These are phyloP conservation scores for Tympanopsis confertula DNA, from an alignment of 2,329 filamentous ascomycete species.

Conservation along the genomic window DNA sequence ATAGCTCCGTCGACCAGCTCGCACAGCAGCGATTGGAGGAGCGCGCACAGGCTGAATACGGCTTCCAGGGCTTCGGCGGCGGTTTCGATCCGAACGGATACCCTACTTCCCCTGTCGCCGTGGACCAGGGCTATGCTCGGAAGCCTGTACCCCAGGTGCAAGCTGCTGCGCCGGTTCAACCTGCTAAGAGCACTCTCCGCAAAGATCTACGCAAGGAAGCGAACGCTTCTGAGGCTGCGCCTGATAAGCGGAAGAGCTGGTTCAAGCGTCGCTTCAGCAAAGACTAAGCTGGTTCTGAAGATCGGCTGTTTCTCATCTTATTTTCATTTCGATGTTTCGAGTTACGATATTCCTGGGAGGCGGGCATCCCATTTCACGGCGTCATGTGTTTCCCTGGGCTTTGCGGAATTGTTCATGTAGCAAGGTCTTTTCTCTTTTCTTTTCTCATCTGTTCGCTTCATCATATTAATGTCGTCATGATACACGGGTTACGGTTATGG, in stretches of 20 bases:
- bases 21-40: background rate
- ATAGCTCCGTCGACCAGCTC: background rate
- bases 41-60: background rate
- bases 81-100: background rate
- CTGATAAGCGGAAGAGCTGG: conserved; percentile 1
- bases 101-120: background rate
- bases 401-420: background rate
- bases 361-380: background rate
- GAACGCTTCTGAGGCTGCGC: background rate
- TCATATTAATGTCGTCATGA: background rate
- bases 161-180: conserved; percentile 4
- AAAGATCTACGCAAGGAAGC: background rate
- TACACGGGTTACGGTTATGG: no score
- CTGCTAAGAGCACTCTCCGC: no score
- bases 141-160: background rate
- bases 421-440: background rate
- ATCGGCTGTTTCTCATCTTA: background rate
- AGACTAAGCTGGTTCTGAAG: background rate
- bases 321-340: background rate
- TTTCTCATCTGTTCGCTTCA: background rate
- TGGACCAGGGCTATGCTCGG: background rate
- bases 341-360: background rate
- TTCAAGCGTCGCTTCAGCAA: background rate
- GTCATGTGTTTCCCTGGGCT: background rate
- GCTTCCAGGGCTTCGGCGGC: background rate